Percentiles rank a stretch among this genome's conserved stretches.
phyloP scores from a whole-genome alignment of 2,329 filamentous ascomycete genomes.

The Ophiostoma quercus region DNA sequence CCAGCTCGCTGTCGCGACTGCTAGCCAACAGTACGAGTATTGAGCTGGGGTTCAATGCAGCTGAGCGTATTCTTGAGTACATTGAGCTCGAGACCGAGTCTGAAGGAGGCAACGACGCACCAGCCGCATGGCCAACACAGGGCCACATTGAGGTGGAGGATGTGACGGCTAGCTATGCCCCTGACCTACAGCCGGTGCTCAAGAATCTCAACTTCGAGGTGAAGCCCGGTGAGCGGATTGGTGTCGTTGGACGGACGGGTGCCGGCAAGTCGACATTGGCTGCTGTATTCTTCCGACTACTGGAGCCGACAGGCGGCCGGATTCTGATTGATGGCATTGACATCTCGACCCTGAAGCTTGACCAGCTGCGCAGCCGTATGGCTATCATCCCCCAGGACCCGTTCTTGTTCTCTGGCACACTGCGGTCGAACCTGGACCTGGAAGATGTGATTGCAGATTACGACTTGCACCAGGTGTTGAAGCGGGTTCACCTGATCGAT shows the following conservation, averaged over 20 bases:
- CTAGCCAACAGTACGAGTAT: conserved; percentile 37
- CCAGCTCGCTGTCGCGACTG: conserved; percentile 34
- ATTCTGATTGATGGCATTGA: conserved; percentile 46
- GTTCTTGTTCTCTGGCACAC: conserved; percentile 60
- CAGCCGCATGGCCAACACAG: conserved; percentile 40
- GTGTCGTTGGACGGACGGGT: conserved; percentile 60
- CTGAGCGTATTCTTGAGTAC: conserved; percentile 43
- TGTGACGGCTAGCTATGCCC: conserved; percentile 37
- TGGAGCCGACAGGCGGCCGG: conserved; percentile 40
- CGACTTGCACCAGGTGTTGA: conserved; percentile 55
- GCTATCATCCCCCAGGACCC: conserved; percentile 65
- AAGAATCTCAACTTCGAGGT: conserved; percentile 38
- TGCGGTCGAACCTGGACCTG: conserved; percentile 59
- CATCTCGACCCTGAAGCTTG: conserved; percentile 55
- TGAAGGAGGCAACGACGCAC: conserved; percentile 34
- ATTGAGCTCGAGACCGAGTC: conserved; percentile 38
- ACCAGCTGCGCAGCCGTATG: conserved; percentile 55
- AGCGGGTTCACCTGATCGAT: conserved; percentile 55
- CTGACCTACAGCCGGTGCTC: conserved; percentile 37
- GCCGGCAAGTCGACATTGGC: conserved; percentile 63
- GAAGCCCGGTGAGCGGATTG: conserved; percentile 54
- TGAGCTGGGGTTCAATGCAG: conserved; percentile 41
- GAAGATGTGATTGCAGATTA: conserved; percentile 57
- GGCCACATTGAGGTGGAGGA: conserved; percentile 39
- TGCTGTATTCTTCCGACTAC: conserved; percentile 57